Evolutionary conservation across 2,329 filamentous ascomycete species (phyloP).

Genomic region (Dactylellina parvicollis): DNA sequence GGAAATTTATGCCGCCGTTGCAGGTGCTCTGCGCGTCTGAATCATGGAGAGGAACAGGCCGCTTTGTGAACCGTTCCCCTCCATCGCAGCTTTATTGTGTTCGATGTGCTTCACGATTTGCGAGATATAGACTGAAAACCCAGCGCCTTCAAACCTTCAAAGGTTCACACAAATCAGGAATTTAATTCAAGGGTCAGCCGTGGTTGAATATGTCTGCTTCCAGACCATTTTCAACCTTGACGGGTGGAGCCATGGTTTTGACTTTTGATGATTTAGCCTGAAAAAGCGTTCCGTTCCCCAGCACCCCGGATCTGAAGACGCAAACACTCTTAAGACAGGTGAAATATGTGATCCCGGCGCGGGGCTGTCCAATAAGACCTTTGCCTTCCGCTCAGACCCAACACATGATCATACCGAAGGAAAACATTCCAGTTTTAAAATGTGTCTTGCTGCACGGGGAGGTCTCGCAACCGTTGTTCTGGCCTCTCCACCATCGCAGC

Average conservation of each 20-base stretch:
- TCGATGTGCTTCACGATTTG: neutral
- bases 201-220: conserved; percentile 17
- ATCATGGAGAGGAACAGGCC: neutral
- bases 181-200: neutral
- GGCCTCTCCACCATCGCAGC: too few species aligned
- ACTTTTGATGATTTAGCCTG: conserved; percentile 32
- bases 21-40: neutral
- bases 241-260: conserved; percentile 20
- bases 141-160: neutral
- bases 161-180: neutral
- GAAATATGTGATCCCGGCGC: neutral
- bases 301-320: conserved; percentile 26
- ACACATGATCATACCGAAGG: conserved; percentile 23
- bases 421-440: conserved; percentile 26
- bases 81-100: too few species aligned
- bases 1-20: neutral
- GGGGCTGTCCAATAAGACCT: conserved; percentile 24
- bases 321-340: conserved; percentile 19
- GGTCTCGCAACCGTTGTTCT: too few species aligned
- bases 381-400: conserved; percentile 2
- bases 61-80: neutral
- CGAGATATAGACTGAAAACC: conserved; percentile 5
- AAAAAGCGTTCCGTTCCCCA: conserved; percentile 33
- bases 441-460: neutral
- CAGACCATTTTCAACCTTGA: neutral